phyloP scores from a whole-genome alignment of 352 stramenopile genomes.

The Pythium dissimile region DNA sequence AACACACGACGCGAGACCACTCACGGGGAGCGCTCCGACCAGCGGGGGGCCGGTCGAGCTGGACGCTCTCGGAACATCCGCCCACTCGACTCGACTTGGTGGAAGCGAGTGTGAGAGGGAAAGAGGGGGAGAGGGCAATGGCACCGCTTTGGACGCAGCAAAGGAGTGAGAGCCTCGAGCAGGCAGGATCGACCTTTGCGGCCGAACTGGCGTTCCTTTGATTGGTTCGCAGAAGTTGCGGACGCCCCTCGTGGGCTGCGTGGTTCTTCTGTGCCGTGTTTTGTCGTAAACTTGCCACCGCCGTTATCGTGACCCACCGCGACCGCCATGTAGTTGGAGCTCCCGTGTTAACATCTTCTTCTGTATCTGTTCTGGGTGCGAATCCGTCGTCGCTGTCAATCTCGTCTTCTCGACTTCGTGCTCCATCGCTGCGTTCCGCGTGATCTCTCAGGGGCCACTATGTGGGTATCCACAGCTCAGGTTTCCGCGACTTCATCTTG shows the following conservation, averaged over 20 bases:
- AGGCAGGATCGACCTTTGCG: constrained; percentile 10
- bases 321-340: constrained; percentile 7
- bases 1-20: background rate
- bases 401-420: background rate
- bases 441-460: constrained; percentile 94
- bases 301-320: constrained; percentile 8
- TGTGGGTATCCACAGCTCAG: constrained; percentile 98
- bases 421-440: background rate
- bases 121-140: background rate
- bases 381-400: constrained; percentile 1
- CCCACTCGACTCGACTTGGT: constrained; percentile 13
- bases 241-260: background rate
- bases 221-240: background rate
- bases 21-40: too few relatives aligned
- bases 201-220: background rate
- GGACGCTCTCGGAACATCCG: background rate
- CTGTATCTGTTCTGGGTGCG: constrained; percentile 66
- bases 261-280: background rate
- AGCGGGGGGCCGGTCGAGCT: background rate
- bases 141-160: too few relatives aligned
- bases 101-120: constrained; percentile 13
- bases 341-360: constrained; percentile 81
- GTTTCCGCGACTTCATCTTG: constrained; percentile 99
- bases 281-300: too few relatives aligned
- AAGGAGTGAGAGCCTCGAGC: constrained; percentile 9